Evolutionary conservation across 306 rosid species (phyloP).

Genomic region (Malus sieversii): DNA sequence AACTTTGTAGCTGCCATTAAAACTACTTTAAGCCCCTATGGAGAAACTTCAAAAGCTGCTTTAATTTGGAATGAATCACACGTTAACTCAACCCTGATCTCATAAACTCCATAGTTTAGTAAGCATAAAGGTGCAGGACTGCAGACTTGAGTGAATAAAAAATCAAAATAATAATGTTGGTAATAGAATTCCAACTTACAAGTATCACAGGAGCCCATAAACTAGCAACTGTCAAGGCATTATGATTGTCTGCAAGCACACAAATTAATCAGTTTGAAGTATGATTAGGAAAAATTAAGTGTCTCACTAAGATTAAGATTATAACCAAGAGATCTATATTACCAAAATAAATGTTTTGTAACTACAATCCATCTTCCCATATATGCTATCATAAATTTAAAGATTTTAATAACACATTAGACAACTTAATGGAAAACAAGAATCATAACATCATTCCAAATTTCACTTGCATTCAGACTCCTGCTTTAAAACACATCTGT

Average conservation of each 20-base stretch:
- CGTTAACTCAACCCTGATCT: not conserved
- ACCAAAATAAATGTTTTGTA: not conserved
- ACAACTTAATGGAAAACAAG: not conserved
- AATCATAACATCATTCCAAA: not conserved
- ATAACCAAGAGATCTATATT: not conserved
- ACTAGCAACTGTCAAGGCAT: constrained; percentile 57
- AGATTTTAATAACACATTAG: not conserved
- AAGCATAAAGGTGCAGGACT: not conserved
- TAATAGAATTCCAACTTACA: constrained; percentile 44
- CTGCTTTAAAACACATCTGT: not conserved
- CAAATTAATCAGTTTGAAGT: not conserved
- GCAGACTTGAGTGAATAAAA: not conserved
- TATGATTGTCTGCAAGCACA: constrained; percentile 68
- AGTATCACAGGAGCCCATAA: constrained; percentile 79
- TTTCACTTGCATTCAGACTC: not conserved
- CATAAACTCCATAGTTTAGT: not conserved
- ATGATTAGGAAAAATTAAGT: not conserved
- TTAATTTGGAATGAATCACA: not conserved
- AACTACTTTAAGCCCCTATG: not conserved
- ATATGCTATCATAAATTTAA: not conserved
- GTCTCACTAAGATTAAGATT: no score
- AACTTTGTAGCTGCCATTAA: not conserved
- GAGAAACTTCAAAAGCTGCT: not conserved
- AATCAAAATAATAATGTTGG: not conserved
- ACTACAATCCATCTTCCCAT: not conserved